A percentile compares a stretch with the other conserved stretches of the same genome.
These are phyloP conservation scores for Trichoderma sp. DNA, from an alignment of 2,329 filamentous ascomycete species.

Conservation along the genomic window DNA sequence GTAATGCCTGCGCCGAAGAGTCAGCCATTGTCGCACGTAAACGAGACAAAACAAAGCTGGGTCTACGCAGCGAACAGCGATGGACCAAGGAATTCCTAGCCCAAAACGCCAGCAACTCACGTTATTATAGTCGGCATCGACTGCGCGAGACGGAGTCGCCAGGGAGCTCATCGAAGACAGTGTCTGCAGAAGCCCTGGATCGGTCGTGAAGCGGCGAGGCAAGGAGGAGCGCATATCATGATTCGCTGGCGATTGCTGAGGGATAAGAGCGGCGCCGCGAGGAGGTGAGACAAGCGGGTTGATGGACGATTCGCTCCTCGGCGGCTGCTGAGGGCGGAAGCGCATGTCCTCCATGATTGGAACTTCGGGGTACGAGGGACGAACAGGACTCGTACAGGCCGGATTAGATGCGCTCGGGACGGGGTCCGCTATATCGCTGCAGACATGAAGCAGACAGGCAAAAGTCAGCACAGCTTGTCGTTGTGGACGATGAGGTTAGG, in stretches of 20 bases:
- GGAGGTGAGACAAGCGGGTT: conserved; percentile 73
- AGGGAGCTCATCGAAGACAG: conserved; percentile 58
- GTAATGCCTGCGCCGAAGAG: conserved; percentile 55
- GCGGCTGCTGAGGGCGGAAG: conserved; percentile 75
- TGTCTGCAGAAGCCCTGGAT: conserved; percentile 80
- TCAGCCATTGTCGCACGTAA: conserved; percentile 25
- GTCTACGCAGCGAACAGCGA: conserved; percentile 4
- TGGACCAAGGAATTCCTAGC: neutral
- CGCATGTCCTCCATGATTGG: conserved; percentile 72
- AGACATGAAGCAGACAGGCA: conserved; percentile 43
- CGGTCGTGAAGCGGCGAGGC: conserved; percentile 91
- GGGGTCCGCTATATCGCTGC: conserved; percentile 38
- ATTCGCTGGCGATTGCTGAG: conserved; percentile 48
- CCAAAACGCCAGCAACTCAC: conserved; percentile 37
- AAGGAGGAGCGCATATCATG: conserved; percentile 76
- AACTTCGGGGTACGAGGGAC: conserved; percentile 37
- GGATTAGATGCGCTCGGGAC: conserved; percentile 42
- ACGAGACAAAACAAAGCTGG: neutral
- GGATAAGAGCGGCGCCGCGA: conserved; percentile 67
- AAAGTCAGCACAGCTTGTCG: conserved; percentile 36
- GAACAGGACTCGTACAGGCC: conserved; percentile 45
- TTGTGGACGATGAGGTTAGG: conserved; percentile 30
- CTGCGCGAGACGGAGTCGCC: conserved; percentile 52
- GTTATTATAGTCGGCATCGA: conserved; percentile 53
- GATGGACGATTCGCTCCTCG: conserved; percentile 74